phyloP scores from a whole-genome alignment of 306 rosid species.

The Cyclanthera cordifolia region DNA sequence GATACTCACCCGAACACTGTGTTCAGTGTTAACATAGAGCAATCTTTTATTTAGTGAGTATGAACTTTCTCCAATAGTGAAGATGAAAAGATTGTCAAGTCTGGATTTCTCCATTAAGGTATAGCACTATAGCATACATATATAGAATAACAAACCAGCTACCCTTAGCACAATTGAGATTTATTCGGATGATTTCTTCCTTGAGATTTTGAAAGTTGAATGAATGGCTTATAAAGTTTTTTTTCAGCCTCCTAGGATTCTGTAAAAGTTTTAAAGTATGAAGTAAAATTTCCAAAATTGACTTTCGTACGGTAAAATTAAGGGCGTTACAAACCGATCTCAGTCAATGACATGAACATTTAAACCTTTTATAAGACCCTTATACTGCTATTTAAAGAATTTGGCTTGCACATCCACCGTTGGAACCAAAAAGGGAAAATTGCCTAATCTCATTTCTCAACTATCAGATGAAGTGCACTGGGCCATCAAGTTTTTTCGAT shows the following conservation, averaged over 20 bases:
- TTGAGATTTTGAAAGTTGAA: not conserved
- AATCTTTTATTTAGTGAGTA: not conserved
- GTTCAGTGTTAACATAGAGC: conserved; percentile 1
- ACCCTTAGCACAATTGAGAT: not conserved
- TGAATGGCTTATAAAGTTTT: not conserved
- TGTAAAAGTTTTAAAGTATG: not conserved
- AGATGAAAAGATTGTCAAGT: not conserved
- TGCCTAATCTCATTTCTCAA: not conserved
- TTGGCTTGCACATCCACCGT: not conserved
- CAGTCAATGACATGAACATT: not conserved
- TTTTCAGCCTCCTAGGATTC: not conserved
- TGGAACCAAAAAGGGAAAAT: not conserved
- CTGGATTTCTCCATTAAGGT: not conserved
- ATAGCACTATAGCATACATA: not conserved
- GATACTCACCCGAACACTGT: no score
- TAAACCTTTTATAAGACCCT: not conserved
- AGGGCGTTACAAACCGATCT: not conserved
- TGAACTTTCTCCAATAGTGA: not conserved
- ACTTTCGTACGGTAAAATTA: not conserved
- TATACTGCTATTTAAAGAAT: not conserved
- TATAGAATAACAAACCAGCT: not conserved
- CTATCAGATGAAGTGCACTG: conserved; percentile 1
- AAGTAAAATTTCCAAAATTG: not conserved
- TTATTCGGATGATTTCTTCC: not conserved
- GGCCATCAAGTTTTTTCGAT: not conserved